Evolutionary conservation across 164 flowering plant genomes (phyloP).

Genomic region (Liriodendron chinense): DNA sequence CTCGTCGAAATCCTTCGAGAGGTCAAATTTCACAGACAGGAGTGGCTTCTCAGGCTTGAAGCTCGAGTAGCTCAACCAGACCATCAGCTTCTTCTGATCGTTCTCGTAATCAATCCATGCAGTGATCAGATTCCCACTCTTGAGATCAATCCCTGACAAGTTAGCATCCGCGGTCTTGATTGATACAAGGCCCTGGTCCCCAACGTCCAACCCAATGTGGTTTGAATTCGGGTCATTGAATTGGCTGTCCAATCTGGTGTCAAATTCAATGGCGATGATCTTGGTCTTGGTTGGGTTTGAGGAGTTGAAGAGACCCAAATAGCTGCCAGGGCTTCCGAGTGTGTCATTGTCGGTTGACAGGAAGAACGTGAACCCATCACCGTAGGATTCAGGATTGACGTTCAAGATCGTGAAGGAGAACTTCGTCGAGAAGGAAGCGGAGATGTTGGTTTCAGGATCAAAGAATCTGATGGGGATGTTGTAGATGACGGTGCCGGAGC

Average conservation of each 20-base stretch:
- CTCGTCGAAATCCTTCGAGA: constrained; percentile 47
- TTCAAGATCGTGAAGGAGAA: constrained; percentile 70
- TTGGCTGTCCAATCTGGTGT: constrained; percentile 53
- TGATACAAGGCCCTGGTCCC: constrained; percentile 38
- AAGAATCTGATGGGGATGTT: constrained; percentile 54
- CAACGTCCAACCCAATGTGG: constrained; percentile 78
- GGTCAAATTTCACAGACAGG: constrained; percentile 44
- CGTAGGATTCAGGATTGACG: constrained; percentile 51
- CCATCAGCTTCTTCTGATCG: constrained; percentile 36
- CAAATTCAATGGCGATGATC: constrained; percentile 81
- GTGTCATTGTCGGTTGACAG: constrained; percentile 53
- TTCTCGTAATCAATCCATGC: constrained; percentile 78
- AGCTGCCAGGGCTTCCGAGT: constrained; percentile 75
- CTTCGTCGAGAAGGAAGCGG: constrained; percentile 74
- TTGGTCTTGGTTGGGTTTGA: constrained; percentile 43
- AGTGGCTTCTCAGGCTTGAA: constrained; percentile 53
- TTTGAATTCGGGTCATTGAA: constrained; percentile 65
- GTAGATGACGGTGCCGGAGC: constrained; percentile 71
- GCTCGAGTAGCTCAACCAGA: constrained; percentile 60
- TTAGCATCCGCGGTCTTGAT: constrained; percentile 44
- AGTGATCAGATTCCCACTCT: constrained; percentile 66
- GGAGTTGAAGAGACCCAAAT: constrained; percentile 75
- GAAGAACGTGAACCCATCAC: constrained; percentile 82
- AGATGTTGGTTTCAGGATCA: constrained; percentile 45
- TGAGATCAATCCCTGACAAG: constrained; percentile 47